Evolutionary conservation across 1,284 basidiomycete genomes (phyloP).

Genomic region (Leccinum huronense): DNA sequence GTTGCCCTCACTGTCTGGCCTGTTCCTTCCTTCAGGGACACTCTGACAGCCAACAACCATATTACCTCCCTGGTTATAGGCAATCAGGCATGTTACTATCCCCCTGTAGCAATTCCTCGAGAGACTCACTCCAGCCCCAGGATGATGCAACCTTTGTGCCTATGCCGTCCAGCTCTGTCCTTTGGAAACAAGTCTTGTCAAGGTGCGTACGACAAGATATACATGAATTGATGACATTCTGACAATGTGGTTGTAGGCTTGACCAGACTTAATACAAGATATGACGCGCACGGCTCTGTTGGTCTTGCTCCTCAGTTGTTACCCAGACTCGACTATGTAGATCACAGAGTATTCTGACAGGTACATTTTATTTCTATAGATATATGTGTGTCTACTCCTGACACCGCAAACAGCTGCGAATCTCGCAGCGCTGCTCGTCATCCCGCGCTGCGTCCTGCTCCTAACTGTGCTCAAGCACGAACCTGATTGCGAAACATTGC

Average conservation of each 20-base stretch:
- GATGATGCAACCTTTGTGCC: constrained; percentile 2
- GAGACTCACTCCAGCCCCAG: background rate
- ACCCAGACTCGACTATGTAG: constrained; percentile 96
- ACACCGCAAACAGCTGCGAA: constrained; percentile 73
- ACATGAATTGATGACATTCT: background rate
- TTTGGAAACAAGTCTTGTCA: constrained; percentile 98
- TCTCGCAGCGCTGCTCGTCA: constrained; percentile 81
- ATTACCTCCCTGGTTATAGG: background rate
- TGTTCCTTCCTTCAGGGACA: constrained; percentile 11
- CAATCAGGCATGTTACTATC: background rate
- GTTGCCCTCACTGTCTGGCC: constrained; percentile 14
- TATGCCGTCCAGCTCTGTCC: constrained; percentile 79
- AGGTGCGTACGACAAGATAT: constrained; percentile 49
- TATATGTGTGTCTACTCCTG: too few relatives aligned
- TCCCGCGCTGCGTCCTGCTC: constrained; percentile 83
- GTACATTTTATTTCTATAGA: constrained; percentile 39
- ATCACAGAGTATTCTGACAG: constrained; percentile 84
- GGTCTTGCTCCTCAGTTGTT: constrained; percentile 91
- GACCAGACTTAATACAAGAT: constrained; percentile 93
- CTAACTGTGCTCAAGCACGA: constrained; percentile 17
- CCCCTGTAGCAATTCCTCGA: background rate
- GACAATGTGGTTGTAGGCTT: constrained; percentile 58
- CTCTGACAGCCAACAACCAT: constrained; percentile 8
- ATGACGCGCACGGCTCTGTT: constrained; percentile 77
- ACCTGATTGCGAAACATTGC: constrained; percentile 60